phyloP scores from a whole-genome alignment of 176 grass and related monocot genomes.

The Cenchrus fungigraminus region DNA sequence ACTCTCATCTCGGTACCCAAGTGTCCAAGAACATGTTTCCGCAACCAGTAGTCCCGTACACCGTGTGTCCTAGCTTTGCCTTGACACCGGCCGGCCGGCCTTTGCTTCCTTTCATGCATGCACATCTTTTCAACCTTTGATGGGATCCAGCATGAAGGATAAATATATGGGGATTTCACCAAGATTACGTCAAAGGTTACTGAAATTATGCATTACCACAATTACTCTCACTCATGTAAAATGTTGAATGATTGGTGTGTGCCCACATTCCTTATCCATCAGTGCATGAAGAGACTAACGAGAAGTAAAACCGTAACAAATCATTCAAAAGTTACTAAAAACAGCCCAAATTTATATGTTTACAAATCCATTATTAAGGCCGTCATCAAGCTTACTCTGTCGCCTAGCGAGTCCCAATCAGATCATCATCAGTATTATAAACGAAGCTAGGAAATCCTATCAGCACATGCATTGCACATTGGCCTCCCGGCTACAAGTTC shows the following conservation, averaged over 20 bases:
- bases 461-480: constrained; percentile 59
- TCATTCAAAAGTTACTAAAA: neutral
- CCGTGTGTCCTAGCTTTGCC: neutral
- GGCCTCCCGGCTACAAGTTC: constrained; percentile 53
- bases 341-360: too few relatives aligned
- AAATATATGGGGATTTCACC: constrained; percentile 32
- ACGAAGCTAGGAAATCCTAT: constrained; percentile 26
- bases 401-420: too few relatives aligned
- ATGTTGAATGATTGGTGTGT: neutral
- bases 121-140: constrained; percentile 55
- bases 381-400: neutral
- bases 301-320: neutral
- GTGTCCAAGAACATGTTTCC: constrained; percentile 3
- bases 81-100: neutral
- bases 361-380: neutral
- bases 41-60: neutral
- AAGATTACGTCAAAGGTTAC: constrained; percentile 27
- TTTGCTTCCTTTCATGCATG: constrained; percentile 30
- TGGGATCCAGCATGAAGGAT: constrained; percentile 27
- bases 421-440: too few relatives aligned
- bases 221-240: neutral
- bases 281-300: neutral
- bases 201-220: neutral
- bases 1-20: neutral
- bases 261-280: neutral